phyloP scores from a whole-genome alignment of 2,329 filamentous ascomycete genomes.

The Sordariomycetes sp. region DNA sequence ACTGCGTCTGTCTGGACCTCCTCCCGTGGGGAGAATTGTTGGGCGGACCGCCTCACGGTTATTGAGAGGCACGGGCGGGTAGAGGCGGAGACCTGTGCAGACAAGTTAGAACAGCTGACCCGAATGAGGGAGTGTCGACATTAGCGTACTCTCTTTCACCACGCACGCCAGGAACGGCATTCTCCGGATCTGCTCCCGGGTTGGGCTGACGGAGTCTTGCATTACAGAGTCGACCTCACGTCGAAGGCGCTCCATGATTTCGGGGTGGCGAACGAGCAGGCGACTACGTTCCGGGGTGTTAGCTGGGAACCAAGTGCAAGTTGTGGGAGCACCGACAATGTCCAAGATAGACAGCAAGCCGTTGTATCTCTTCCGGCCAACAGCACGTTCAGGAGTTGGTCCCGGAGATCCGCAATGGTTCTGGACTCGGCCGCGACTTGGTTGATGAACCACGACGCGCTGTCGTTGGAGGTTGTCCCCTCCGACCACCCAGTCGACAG shows the following conservation, averaged over 20 bases:
- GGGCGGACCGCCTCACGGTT: conserved; percentile 13
- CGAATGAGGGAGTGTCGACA: not conserved
- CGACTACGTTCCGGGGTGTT: not conserved
- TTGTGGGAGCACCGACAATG: conserved; percentile 7
- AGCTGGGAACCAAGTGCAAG: not conserved
- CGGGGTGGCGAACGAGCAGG: conserved; percentile 7
- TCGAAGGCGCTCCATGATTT: conserved; percentile 8
- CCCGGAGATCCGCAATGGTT: conserved; percentile 6
- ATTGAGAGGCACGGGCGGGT: conserved; percentile 20
- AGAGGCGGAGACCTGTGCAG: conserved; percentile 15
- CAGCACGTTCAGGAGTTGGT: conserved; percentile 9
- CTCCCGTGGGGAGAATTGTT: conserved; percentile 20
- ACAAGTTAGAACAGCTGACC: conserved; percentile 9
- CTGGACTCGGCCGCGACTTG: conserved; percentile 3
- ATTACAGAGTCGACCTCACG: conserved; percentile 3
- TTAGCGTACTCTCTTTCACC: not conserved
- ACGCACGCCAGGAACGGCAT: not conserved
- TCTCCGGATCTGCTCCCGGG: not conserved
- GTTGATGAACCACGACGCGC: not conserved
- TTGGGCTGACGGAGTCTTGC: not conserved
- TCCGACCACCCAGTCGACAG: conserved; percentile 6
- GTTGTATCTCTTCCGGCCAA: conserved; percentile 12
- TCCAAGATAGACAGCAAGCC: conserved; percentile 10
- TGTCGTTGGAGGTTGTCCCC: not conserved
- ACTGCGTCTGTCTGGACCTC: conserved; percentile 17